Percentiles rank a stretch among this genome's conserved stretches.
Conservation (phyloP, 306 rosid genomes). For the Citrullus mucosospermus region DNA sequence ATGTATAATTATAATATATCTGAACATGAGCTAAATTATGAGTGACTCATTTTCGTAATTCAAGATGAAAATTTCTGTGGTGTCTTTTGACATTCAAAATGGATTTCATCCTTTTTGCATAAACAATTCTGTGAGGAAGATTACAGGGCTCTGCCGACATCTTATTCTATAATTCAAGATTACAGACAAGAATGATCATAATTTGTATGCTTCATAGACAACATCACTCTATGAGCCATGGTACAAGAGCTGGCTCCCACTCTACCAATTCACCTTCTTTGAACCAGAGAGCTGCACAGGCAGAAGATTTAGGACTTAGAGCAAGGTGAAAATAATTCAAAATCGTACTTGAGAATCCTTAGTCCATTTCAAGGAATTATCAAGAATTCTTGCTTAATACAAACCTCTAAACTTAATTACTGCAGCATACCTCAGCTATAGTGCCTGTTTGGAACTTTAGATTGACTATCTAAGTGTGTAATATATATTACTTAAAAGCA, state of each 20-base stretch:
- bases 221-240: conserved; percentile 70
- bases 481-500: too few species aligned
- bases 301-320: background rate
- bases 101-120: background rate
- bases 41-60: background rate
- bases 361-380: background rate
- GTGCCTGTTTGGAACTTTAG: too few species aligned
- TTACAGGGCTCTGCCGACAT: background rate
- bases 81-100: background rate
- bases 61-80: background rate
- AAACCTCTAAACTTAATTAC: background rate
- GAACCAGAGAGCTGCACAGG: conserved; percentile 77
- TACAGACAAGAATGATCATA: background rate
- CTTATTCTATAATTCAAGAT: background rate
- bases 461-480: background rate
- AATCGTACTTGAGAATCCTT: background rate
- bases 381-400: background rate
- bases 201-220: background rate
- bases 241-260: conserved; percentile 62
- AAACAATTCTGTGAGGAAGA: background rate
- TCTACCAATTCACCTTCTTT: conserved; percentile 68
- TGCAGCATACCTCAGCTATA: background rate
- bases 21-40: background rate
- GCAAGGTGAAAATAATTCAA: background rate
- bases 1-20: background rate